Conservation (phyloP, 169 alveolate genomes). For the Babesia ovata region DNA sequence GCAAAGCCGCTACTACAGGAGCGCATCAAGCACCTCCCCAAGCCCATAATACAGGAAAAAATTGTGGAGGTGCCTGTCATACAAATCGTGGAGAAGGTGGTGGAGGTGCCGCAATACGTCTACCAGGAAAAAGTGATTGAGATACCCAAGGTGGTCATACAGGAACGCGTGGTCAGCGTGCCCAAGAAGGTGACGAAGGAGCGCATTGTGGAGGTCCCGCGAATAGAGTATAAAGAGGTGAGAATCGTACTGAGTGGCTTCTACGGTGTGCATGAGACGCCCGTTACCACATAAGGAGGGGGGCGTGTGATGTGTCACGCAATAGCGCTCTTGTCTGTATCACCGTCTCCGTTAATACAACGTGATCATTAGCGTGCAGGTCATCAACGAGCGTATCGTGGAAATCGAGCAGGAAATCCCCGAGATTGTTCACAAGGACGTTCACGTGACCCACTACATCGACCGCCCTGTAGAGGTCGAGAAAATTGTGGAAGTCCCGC, state of each 20-base stretch:
- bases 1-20: conserved; percentile 87
- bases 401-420: conserved; percentile 73
- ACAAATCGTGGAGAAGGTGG: conserved; percentile 80
- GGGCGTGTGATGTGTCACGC: not conserved
- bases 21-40: conserved; percentile 84
- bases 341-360: not conserved
- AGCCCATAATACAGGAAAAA: conserved; percentile 86
- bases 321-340: not conserved
- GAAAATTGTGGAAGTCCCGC: conserved; percentile 91
- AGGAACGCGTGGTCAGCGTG: conserved; percentile 87
- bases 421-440: conserved; percentile 76
- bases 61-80: conserved; percentile 87
- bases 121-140: conserved; percentile 89
- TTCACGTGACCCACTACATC: conserved; percentile 72
- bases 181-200: conserved; percentile 88
- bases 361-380: conserved; percentile 26
- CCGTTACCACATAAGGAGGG: not conserved
- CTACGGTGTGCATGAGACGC: conserved; percentile 3
- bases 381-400: conserved; percentile 59
- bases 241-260: conserved; percentile 48
- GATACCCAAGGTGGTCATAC: conserved; percentile 86
- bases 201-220: conserved; percentile 87
- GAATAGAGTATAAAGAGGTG: conserved; percentile 83
- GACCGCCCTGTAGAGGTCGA: conserved; percentile 85
- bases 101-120: conserved; percentile 89